Percentiles rank a stretch among this genome's conserved stretches.
These are phyloP conservation scores for Lithocarpus polystachyus DNA, from an alignment of 306 rosid species.

Conservation along the genomic window DNA sequence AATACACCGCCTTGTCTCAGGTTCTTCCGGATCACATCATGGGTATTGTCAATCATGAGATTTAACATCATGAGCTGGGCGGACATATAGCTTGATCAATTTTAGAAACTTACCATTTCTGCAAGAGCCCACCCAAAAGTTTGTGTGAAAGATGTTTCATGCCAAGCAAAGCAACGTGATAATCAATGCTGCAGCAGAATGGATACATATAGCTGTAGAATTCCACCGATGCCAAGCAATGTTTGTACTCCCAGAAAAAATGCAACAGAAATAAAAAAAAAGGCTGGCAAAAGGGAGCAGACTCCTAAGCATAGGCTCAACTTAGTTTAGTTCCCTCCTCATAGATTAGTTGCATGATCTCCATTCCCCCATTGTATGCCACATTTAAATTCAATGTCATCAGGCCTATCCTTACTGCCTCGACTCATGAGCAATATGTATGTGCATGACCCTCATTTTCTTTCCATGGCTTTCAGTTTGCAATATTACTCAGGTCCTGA, in stretches of 20 bases:
- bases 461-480: not conserved
- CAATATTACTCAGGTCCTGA: slow-evolving; percentile 9
- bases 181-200: not conserved
- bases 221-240: not conserved
- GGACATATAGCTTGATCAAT: not conserved
- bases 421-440: not conserved
- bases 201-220: not conserved
- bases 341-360: not conserved
- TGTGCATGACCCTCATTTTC: not conserved
- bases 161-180: not conserved
- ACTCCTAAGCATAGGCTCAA: not conserved
- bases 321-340: not conserved
- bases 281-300: not conserved
- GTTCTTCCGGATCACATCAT: not conserved
- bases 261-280: not conserved
- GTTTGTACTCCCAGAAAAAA: not conserved
- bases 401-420: not conserved
- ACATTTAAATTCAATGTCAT: not conserved
- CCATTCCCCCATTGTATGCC: not conserved
- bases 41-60: not conserved
- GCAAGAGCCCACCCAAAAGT: not conserved
- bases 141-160: not conserved
- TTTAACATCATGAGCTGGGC: not conserved
- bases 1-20: not conserved
- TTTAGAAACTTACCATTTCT: not conserved